These are phyloP conservation scores for Starmerella gropengiesseri DNA, from an alignment of 805 yeast species.

Conservation along the genomic window DNA sequence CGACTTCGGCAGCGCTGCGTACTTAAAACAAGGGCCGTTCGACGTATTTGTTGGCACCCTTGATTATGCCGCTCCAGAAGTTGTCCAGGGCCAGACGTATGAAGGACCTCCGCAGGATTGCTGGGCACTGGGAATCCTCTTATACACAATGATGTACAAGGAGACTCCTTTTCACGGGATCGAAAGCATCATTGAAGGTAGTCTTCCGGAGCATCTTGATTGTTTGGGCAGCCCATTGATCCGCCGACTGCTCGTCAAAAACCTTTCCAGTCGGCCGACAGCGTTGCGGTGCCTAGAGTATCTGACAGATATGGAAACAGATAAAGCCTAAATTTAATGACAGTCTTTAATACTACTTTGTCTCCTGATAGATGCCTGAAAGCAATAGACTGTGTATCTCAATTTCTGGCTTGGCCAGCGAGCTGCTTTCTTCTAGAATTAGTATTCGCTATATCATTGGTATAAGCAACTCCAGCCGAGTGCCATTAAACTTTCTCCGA, in stretches of 20 bases:
- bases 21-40: slow-evolving; percentile 82
- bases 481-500: no score
- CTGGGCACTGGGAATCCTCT: slow-evolving; percentile 89
- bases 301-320: slow-evolving; percentile 1
- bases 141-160: slow-evolving; percentile 81
- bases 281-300: slow-evolving; percentile 8
- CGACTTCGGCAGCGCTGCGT: slow-evolving; percentile 94
- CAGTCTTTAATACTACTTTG: no score
- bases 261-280: slow-evolving; percentile 11
- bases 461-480: no score
- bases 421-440: no score
- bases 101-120: slow-evolving; percentile 92
- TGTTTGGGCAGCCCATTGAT: slow-evolving; percentile 11
- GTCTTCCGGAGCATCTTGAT: slow-evolving; percentile 30
- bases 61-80: slow-evolving; percentile 97
- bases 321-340: not conserved
- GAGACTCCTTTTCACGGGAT: slow-evolving; percentile 94
- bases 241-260: slow-evolving; percentile 2
- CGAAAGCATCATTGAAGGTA: slow-evolving; percentile 91
- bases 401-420: no score
- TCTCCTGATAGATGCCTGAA: no score
- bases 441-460: no score
- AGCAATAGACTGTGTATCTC: no score
- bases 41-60: slow-evolving; percentile 96
- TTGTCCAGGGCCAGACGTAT: slow-evolving; percentile 74